Conservation (phyloP, 352 stramenopile genomes). For the Globisporangium canariense region DNA sequence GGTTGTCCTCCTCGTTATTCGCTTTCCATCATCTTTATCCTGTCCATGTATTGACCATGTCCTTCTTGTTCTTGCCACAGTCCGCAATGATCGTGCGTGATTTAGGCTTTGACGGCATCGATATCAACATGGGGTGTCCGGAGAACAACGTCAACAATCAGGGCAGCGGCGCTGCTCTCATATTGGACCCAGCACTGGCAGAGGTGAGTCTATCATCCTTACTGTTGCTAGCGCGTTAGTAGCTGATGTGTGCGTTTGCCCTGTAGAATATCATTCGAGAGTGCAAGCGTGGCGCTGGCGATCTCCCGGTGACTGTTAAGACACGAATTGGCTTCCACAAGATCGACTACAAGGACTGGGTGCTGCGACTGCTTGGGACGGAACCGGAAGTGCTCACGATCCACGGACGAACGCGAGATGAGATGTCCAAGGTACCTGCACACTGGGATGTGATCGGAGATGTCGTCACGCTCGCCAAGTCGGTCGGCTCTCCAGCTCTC, state of each 20-base stretch:
- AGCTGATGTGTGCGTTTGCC: not conserved
- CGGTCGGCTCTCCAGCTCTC: constrained; percentile 46
- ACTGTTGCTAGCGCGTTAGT: not conserved
- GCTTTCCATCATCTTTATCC: not conserved
- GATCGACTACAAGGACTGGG: constrained; percentile 81
- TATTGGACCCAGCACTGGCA: constrained; percentile 55
- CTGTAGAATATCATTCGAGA: constrained; percentile 52
- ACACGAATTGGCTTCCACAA: constrained; percentile 75
- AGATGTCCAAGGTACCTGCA: constrained; percentile 80
- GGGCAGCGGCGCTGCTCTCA: constrained; percentile 65
- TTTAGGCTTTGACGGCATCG: constrained; percentile 80
- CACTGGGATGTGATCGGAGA: constrained; percentile 84
- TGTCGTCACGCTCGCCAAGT: constrained; percentile 50
- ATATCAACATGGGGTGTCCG: constrained; percentile 87
- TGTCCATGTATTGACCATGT: not conserved
- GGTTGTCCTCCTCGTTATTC: constrained; percentile 21
- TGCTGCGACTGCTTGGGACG: constrained; percentile 59
- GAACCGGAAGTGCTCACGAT: constrained; percentile 75
- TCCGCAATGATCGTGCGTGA: constrained; percentile 74
- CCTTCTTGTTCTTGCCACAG: constrained; percentile 22
- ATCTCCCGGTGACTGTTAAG: constrained; percentile 72
- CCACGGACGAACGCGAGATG: constrained; percentile 70
- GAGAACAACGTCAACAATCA: constrained; percentile 79
- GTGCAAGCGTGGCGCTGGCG: constrained; percentile 63
- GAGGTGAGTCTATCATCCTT: constrained; percentile 14